Percentiles rank a stretch among this genome's conserved stretches.
Conservation (phyloP, 768 basidiomycete species). For the Zangia roseola region DNA sequence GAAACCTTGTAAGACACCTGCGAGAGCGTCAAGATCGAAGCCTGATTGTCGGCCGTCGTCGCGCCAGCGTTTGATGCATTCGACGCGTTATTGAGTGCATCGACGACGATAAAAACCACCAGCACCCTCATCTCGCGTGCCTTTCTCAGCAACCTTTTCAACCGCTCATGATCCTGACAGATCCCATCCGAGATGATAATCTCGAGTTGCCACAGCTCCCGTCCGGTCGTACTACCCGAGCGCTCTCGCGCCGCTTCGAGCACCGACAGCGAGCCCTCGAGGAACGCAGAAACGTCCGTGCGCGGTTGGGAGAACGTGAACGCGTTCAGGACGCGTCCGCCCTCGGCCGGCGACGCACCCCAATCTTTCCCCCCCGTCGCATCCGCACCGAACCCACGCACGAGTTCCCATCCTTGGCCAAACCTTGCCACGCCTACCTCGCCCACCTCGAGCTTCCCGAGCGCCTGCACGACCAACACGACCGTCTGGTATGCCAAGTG, state of each 20-base stretch:
- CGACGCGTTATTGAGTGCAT: conserved; percentile 66
- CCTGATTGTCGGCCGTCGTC: conserved; percentile 36
- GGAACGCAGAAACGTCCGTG: conserved; percentile 80
- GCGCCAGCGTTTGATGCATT: conserved; percentile 7
- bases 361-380: conserved; percentile 64
- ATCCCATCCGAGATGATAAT: conserved; percentile 99
- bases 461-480: conserved; percentile 85
- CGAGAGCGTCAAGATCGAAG: conserved; percentile 92
- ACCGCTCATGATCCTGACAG: conserved; percentile 89
- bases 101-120: conserved; percentile 95
- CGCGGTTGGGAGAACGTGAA: conserved; percentile 90
- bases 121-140: conserved; percentile 90
- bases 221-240: conserved; percentile 54
- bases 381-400: conserved; percentile 88
- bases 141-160: conserved; percentile 75
- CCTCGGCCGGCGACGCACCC: conserved; percentile 27
- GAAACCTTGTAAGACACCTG: conserved; percentile 77
- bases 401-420: conserved; percentile 81
- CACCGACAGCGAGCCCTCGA: conserved; percentile 74
- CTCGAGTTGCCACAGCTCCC: conserved; percentile 94
- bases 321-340: conserved; percentile 60
- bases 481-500: conserved; percentile 95
- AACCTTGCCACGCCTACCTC: conserved; percentile 91
- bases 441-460: conserved; percentile 92
- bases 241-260: conserved; percentile 77